phyloP scores from a whole-genome alignment of 192 early-diverging fungal genomes.

The Phlyctochytrium arcticum region DNA sequence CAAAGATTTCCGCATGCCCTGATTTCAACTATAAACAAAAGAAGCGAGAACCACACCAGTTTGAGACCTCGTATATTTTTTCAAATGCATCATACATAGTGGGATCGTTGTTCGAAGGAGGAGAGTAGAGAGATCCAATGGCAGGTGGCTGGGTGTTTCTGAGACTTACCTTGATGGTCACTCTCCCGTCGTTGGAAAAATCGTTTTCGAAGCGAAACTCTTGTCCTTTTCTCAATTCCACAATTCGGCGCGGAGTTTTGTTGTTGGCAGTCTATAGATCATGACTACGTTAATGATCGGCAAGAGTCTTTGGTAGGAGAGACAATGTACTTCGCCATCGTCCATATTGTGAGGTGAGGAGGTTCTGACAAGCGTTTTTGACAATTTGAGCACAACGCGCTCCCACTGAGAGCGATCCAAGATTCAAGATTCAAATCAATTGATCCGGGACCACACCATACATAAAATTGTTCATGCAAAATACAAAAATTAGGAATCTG shows the following conservation, averaged over 20 bases:
- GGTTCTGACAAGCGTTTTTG: too few relatives aligned
- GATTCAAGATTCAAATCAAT: too few relatives aligned
- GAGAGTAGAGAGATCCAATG: neutral
- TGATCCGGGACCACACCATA: too few relatives aligned
- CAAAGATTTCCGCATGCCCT: constrained; percentile 92
- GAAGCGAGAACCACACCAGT: neutral
- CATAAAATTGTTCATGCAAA: too few relatives aligned
- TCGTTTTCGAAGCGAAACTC: constrained; percentile 94
- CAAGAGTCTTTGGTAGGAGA: too few relatives aligned
- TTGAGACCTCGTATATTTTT: neutral
- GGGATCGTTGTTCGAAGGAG: neutral
- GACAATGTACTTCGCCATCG: too few relatives aligned
- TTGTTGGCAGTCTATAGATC: too few relatives aligned
- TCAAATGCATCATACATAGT: neutral
- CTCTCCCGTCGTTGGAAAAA: constrained; percentile 47
- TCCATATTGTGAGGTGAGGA: too few relatives aligned
- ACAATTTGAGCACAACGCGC: too few relatives aligned
- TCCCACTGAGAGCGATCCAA: too few relatives aligned
- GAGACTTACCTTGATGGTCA: constrained; percentile 64
- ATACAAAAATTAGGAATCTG: too few relatives aligned
- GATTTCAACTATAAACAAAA: constrained; percentile 47
- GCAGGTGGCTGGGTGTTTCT: neutral
- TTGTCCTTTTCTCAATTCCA: constrained; percentile 60
- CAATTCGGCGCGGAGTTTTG: neutral
- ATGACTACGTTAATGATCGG: too few relatives aligned